phyloP scores from a whole-genome alignment of 257 asterid species.

The Forsythia suspensa region DNA sequence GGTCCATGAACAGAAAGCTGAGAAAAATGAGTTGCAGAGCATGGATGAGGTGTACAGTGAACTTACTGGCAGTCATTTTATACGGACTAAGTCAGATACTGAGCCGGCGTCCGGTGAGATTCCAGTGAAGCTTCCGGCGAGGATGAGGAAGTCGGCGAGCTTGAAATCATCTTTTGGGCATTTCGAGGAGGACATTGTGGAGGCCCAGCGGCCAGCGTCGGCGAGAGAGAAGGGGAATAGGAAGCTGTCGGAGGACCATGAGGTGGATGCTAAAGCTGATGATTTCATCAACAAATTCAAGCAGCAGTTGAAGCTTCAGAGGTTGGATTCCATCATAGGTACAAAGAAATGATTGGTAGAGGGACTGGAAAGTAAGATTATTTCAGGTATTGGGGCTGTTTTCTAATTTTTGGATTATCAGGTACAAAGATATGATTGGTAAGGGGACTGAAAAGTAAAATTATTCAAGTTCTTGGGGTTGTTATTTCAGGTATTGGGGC shows the following conservation, averaged over 20 bases:
- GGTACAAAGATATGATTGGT: slow-evolving; percentile 36
- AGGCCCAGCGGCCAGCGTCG: slow-evolving; percentile 68
- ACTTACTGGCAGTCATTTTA: slow-evolving; percentile 31
- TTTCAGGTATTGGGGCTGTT: slow-evolving; percentile 15
- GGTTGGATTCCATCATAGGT: slow-evolving; percentile 72
- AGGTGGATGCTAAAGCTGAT: slow-evolving; percentile 78
- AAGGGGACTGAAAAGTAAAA: slow-evolving; percentile 36
- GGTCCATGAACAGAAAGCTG: slow-evolving; percentile 19
- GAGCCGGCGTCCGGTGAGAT: slow-evolving; percentile 51
- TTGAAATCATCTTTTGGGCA: slow-evolving; percentile 45
- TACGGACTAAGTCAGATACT: slow-evolving; percentile 60
- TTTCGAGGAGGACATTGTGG: slow-evolving; percentile 49
- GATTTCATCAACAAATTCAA: slow-evolving; percentile 78
- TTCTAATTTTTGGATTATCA: slow-evolving; percentile 20
- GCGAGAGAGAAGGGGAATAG: slow-evolving; percentile 43
- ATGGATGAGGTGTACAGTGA: slow-evolving; percentile 61
- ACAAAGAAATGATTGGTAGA: slow-evolving; percentile 66
- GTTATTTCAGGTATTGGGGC: slow-evolving; percentile 11
- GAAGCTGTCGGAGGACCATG: slow-evolving; percentile 48
- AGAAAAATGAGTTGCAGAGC: slow-evolving; percentile 29
- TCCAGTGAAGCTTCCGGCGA: slow-evolving; percentile 41
- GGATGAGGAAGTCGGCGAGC: slow-evolving; percentile 65
- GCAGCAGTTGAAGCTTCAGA: slow-evolving; percentile 85
- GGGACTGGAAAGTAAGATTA: slow-evolving; percentile 33
- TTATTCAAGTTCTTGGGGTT: slow-evolving; percentile 7